A percentile compares a stretch with the other conserved stretches of the same genome.
phyloP scores from a whole-genome alignment of 306 rosid species.

The Cucurbita argyrosperma region DNA sequence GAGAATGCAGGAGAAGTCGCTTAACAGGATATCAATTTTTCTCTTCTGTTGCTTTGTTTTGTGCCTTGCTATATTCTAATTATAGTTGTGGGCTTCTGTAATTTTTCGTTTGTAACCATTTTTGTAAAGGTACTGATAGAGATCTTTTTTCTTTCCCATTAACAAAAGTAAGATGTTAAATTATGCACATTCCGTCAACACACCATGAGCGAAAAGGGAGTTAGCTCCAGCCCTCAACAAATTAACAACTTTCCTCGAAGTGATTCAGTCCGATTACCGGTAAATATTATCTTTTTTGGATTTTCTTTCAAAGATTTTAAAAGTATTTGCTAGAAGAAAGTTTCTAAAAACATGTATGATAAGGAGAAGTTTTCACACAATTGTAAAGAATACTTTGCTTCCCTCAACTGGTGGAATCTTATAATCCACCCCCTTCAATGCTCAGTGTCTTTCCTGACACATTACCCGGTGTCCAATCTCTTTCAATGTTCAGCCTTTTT shows the following conservation, averaged over 20 bases:
- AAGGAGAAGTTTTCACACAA: too few relatives aligned
- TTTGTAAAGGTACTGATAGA: not conserved
- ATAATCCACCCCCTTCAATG: too few relatives aligned
- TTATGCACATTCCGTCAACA: not conserved
- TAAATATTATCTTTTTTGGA: too few relatives aligned
- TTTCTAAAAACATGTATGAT: too few relatives aligned
- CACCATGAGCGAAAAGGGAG: not conserved
- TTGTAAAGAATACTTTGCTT: too few relatives aligned
- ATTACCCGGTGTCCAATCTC: too few relatives aligned
- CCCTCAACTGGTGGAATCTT: too few relatives aligned
- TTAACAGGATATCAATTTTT: slow-evolving; percentile 60
- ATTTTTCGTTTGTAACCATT: not conserved
- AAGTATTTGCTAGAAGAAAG: too few relatives aligned
- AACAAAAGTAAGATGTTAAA: not conserved
- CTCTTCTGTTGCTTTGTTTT: slow-evolving; percentile 68
- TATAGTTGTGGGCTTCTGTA: not conserved
- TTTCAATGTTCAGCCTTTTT: too few relatives aligned
- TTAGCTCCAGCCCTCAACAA: not conserved
- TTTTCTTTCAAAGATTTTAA: too few relatives aligned
- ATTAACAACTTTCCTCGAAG: not conserved
- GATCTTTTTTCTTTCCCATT: not conserved
- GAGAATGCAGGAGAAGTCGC: slow-evolving; percentile 68
- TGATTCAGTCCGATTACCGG: not conserved
- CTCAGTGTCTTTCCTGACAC: too few relatives aligned
- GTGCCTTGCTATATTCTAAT: slow-evolving; percentile 61